These are phyloP conservation scores for Naganishia kalamii DNA, from an alignment of 768 basidiomycete species.

Conservation along the genomic window DNA sequence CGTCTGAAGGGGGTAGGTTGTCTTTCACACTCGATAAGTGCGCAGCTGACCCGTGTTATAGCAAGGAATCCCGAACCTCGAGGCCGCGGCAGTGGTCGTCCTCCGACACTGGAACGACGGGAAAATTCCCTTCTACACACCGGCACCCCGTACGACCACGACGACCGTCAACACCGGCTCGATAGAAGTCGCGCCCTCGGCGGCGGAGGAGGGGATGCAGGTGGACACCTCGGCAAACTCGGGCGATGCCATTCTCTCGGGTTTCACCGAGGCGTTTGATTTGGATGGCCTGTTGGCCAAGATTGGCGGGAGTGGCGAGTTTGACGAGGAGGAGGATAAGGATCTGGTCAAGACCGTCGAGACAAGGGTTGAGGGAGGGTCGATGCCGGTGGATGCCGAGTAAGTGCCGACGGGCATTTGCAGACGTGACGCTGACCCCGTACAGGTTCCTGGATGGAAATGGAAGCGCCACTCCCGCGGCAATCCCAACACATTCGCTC, in stretches of 20 bases:
- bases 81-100: slow-evolving; percentile 71
- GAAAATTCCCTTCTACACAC: slow-evolving; percentile 82
- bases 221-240: slow-evolving; percentile 62
- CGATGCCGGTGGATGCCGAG: slow-evolving; percentile 19
- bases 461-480: neutral
- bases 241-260: slow-evolving; percentile 70
- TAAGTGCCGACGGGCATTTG: neutral
- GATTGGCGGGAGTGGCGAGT: slow-evolving; percentile 63
- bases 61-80: slow-evolving; percentile 87
- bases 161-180: slow-evolving; percentile 47
- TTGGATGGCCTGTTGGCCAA: slow-evolving; percentile 71
- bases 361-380: slow-evolving; percentile 1
- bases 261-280: slow-evolving; percentile 71
- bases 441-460: neutral
- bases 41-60: slow-evolving; percentile 35
- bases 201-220: slow-evolving; percentile 27
- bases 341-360: slow-evolving; percentile 28
- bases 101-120: slow-evolving; percentile 92
- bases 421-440: no score
- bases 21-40: neutral
- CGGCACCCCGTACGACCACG: slow-evolving; percentile 70
- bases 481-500: neutral
- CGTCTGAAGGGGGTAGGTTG: slow-evolving; percentile 66
- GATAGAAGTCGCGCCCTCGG: slow-evolving; percentile 42
- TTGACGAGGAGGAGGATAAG: slow-evolving; percentile 53